Evolutionary conservation across 768 basidiomycete genomes (phyloP).

Genomic region (Calocybe indica): DNA sequence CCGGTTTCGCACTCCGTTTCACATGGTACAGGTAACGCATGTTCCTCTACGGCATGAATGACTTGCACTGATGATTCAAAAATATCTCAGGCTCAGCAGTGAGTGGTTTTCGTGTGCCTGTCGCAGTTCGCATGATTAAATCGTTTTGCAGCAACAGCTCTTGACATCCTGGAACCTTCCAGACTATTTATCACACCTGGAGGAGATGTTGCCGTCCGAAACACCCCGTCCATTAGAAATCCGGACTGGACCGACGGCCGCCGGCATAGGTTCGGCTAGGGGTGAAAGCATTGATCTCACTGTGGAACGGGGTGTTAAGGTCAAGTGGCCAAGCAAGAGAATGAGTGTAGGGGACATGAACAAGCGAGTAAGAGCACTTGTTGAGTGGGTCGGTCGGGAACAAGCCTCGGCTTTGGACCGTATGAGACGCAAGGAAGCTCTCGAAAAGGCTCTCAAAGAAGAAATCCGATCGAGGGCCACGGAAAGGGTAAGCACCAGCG

Average conservation of each 20-base stretch:
- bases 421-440: conserved; percentile 58
- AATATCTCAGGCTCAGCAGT: conserved; percentile 28
- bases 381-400: conserved; percentile 92
- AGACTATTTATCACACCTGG: conserved; percentile 86
- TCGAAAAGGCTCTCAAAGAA: conserved; percentile 49
- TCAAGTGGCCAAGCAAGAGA: conserved; percentile 91
- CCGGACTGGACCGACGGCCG: conserved; percentile 25
- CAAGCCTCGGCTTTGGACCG: conserved; percentile 75
- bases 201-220: conserved; percentile 75
- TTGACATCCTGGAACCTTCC: conserved; percentile 89
- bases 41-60: conserved; percentile 44
- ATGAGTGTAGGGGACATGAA: conserved; percentile 98
- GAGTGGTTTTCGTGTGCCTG: conserved; percentile 58
- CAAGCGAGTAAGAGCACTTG: conserved; percentile 83
- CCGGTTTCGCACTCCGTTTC: conserved; percentile 23
- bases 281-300: conserved; percentile 56
- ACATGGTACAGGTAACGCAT: conserved; percentile 24
- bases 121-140: conserved; percentile 75
- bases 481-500: conserved; percentile 1
- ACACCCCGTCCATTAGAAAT: conserved; percentile 72
- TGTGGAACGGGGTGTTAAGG: conserved; percentile 74
- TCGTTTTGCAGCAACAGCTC: conserved; percentile 70
- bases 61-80: conserved; percentile 19
- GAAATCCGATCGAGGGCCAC: conserved; percentile 2
- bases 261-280: conserved; percentile 17